Conservation (phyloP, 139 green algal genomes). For the Closterium sp. region DNA sequence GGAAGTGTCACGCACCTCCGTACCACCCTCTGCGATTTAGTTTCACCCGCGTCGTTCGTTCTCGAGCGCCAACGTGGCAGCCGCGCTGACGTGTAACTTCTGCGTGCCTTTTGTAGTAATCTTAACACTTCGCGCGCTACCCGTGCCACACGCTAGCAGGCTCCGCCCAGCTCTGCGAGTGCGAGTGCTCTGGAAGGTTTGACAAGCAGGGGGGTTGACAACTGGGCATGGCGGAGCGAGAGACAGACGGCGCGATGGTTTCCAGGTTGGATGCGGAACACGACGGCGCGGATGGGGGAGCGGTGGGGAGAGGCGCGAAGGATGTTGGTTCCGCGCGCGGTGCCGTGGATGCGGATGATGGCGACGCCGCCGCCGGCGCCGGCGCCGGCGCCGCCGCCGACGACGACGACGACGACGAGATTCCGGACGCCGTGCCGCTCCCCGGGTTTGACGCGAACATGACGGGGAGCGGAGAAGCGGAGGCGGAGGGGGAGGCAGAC, state of each 20-base stretch:
- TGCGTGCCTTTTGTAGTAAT: no score
- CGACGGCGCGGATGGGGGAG: neutral
- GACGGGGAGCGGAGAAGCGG: constrained; percentile 5
- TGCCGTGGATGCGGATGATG: constrained; percentile 4
- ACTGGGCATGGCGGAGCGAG: neutral
- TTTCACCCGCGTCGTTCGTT: no score
- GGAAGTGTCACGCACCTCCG: no score
- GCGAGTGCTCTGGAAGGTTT: neutral
- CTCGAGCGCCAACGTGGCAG: no score
- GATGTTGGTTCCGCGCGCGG: neutral
- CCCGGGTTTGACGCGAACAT: neutral
- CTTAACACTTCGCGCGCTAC: no score
- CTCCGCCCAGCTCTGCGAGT: neutral
- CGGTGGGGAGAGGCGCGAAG: neutral
- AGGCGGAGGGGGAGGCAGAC: neutral
- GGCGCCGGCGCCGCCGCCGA: neutral
- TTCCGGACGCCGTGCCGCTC: constrained; percentile 13
- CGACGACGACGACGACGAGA: constrained; percentile 25
- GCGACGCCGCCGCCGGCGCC: neutral
- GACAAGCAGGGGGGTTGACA: neutral
- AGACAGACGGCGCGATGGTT: neutral
- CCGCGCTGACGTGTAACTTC: no score
- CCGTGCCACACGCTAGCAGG: neutral
- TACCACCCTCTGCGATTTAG: no score
- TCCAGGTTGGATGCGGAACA: neutral